Evolutionary conservation across 2,329 filamentous ascomycete genomes (phyloP), one percentile per base, ranked within the genome.

Genomic region (Pseudopyrenochaeta lycopersici): DNA sequence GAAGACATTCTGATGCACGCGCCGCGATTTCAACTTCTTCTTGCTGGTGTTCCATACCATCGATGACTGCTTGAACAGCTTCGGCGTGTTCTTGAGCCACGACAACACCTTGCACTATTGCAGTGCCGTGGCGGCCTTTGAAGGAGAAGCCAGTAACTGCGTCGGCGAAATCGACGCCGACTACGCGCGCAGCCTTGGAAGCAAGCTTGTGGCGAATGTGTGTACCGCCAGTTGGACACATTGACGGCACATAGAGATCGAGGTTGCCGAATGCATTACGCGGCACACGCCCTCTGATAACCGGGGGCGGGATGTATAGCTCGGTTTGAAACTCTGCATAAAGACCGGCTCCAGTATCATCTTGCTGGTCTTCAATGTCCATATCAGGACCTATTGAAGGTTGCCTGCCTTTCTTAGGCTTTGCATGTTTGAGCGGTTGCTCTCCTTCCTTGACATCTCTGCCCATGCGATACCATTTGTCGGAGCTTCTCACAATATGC

Each of bases 121-220:
- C 92, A 2, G 92, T 97, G 14, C 94, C 94, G 50, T 91, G 88
- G 2, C 91, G 86, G 1, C 92, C 92, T 68, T 87, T 88, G 77
- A 98, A 99, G 32, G 89, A 83, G 68, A 98, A 99, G 0, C 94
- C 94, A 0, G 89, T 95, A 4, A 99, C 86, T 0, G 95, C 95
- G 29, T 94, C 91, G 2, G 91, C 91, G 72, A 90, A 96, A 76
- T 98, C 92, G 15, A 98, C 83, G 0, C 88, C 88, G 1, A 97
- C 75, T 1, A 93, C 77, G 51, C 84, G 86, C 0, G 92, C 92
- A 1, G 94, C 94, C 45, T 85, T 84, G 1, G 85, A 80, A 1
- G 90, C 89, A 45, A 88, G 79, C 12, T 80, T 74, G 56, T 85
- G 80, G 45, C 77, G 78, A 23, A 89, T 76, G 60, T 88, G 85